A percentile compares a stretch with the other conserved stretches of the same genome.
Evolutionary conservation across 78 protist species (phyloP).

Genomic region (Dictyostelium firmibasis): DNA sequence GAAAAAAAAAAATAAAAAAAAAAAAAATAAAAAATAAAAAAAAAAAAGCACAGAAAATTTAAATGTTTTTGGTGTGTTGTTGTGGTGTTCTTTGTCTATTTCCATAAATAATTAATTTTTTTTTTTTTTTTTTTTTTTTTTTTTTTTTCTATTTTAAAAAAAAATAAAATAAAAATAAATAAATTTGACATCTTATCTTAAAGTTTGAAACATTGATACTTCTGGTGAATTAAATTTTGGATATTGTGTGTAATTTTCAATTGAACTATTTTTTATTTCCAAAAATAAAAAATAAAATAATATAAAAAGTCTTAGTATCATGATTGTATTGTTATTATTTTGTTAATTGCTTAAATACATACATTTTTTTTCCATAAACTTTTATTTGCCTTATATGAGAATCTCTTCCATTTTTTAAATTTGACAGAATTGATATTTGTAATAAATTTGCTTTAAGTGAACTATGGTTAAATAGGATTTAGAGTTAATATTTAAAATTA

Average conservation of each 20-base stretch:
- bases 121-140: not conserved
- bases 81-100: not conserved
- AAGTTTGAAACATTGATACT: constrained; percentile 5
- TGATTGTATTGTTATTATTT: too few species aligned
- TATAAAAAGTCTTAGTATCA: too few species aligned
- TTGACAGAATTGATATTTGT: constrained; percentile 57
- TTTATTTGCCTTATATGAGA: constrained; percentile 79
- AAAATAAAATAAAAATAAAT: not conserved
- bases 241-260: not conserved
- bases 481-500: not conserved
- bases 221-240: constrained; percentile 34
- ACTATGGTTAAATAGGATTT: not conserved
- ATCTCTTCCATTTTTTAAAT: constrained; percentile 81
- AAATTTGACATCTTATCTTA: constrained; percentile 6
- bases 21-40: not conserved
- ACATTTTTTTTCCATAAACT: constrained; percentile 72
- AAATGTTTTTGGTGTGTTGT: not conserved
- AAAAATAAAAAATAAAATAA: too few species aligned
- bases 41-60: not conserved
- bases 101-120: not conserved
- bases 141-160: too few species aligned
- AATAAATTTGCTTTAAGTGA: constrained; percentile 40
- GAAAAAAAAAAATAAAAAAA: not conserved
- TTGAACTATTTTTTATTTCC: not conserved
- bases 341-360: too few species aligned